Percentiles rank a stretch among this genome's conserved stretches.
These are phyloP conservation scores for Eragrostis nindensis DNA, from an alignment of 176 grass and related monocot species.

Conservation along the genomic window DNA sequence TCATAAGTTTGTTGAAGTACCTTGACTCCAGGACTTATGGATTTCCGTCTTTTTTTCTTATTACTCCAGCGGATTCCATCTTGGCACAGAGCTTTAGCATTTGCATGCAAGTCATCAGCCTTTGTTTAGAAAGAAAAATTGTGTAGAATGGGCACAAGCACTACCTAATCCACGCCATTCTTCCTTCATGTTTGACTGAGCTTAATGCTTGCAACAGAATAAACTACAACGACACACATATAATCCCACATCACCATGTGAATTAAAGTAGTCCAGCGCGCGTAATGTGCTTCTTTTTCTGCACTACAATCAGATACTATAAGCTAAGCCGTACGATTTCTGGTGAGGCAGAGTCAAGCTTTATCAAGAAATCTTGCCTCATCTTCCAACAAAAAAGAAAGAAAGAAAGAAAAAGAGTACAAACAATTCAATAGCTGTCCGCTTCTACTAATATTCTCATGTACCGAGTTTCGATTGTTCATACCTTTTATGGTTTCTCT, in stretches of 20 bases:
- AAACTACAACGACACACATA: too few species aligned
- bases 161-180: background rate
- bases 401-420: too few species aligned
- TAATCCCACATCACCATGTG: too few species aligned
- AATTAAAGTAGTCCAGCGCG: background rate
- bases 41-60: too few species aligned
- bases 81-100: background rate
- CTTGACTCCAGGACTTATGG: slow-evolving; percentile 2
- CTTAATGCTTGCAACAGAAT: background rate
- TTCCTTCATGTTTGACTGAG: background rate
- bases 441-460: too few species aligned
- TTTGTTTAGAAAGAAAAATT: background rate
- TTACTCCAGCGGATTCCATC: background rate
- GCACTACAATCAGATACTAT: background rate
- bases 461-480: too few species aligned
- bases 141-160: background rate
- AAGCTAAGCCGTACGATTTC: background rate
- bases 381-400: background rate
- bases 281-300: background rate
- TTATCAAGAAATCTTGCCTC: background rate
- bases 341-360: background rate
- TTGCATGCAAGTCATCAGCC: background rate
- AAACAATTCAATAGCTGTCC: too few species aligned
- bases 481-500: too few species aligned
- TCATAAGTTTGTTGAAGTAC: background rate